phyloP scores from a whole-genome alignment of 345 rosid species.

The Citrus sp. region DNA sequence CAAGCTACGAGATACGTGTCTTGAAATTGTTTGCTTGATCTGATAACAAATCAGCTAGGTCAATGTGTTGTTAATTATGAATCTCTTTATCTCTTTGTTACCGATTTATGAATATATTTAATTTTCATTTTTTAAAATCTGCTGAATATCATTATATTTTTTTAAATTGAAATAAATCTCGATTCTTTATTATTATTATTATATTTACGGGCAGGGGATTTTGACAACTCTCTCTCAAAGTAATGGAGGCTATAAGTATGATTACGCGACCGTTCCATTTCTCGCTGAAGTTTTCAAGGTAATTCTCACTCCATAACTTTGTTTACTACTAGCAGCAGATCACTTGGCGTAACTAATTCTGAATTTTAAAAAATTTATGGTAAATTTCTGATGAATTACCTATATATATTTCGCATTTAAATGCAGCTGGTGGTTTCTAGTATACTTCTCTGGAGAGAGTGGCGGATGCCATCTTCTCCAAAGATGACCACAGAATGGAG shows the following conservation, averaged over 20 bases:
- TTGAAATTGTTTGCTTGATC: slow-evolving; percentile 1
- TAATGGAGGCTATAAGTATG: slow-evolving; percentile 77
- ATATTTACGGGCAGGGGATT: slow-evolving; percentile 53
- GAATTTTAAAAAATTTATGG: background rate
- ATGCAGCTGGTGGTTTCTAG: slow-evolving; percentile 76
- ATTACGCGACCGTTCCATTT: slow-evolving; percentile 94
- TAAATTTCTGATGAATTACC: background rate
- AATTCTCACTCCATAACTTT: background rate
- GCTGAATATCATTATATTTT: background rate
- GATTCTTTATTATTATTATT: background rate
- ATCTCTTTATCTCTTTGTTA: background rate
- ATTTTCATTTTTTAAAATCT: background rate
- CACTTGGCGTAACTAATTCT: background rate
- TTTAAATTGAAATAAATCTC: background rate
- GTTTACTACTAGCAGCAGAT: background rate
- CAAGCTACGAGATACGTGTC: background rate
- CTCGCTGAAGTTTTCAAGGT: slow-evolving; percentile 95
- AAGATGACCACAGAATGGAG: slow-evolving; percentile 90
- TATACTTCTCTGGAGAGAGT: slow-evolving; percentile 78
- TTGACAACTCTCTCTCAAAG: slow-evolving; percentile 90
- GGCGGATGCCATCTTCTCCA: slow-evolving; percentile 37
- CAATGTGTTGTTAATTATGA: background rate
- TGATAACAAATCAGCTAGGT: background rate
- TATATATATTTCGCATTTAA: background rate
- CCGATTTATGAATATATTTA: too few species aligned